Evolutionary conservation across 345 rosid genomes (phyloP), one percentile per base, ranked within the genome.

Genomic region (Salix dunnii): DNA sequence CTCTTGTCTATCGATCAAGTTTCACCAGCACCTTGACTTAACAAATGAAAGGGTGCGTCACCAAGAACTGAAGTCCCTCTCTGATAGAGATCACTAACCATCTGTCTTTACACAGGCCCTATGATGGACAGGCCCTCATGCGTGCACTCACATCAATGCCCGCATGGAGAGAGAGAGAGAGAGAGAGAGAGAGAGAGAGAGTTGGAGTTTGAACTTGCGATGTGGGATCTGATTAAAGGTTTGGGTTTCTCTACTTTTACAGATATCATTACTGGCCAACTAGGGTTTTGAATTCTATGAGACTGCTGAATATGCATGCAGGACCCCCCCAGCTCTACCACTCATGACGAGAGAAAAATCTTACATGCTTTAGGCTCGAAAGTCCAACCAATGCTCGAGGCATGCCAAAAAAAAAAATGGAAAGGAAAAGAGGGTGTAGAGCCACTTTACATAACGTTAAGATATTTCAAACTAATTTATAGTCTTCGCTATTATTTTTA

Each of bases 91-190:
- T 40, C 11, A 40, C 43, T 33, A 20, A 7, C 48, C 7, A 25
- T 42, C 18, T 13, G 33, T 35, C 16, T 23, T 36, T 25, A 25
- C 35, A 14, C 36, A 36, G 23, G 27, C 14, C 20, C 11, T 8
- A 33, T 4, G 10, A 8, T 35, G 28, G 71, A n/a, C 31, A 63
- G 35, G 38, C 8, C 0, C n/a, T n/a, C 33, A 69, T 25, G 43
- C 66, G n/a, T 21, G 49, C 67, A 16, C 75, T n/a, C 66, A 72
- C 67, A 72, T 55, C 75, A 72, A 35, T 23, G 49, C 46, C 23
- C 49, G 75, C 75, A 72, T 72, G 75, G 66, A 72, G 23, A 23
- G 8, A 9, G 64, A 12, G 17, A 31, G 74, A 71, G 11, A 0
- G 61, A 36, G 40, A 1, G 38, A 36, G 8, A 35, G 36, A 36